Conservation (phyloP, 306 rosid species). For the Abrus precatorius region DNA sequence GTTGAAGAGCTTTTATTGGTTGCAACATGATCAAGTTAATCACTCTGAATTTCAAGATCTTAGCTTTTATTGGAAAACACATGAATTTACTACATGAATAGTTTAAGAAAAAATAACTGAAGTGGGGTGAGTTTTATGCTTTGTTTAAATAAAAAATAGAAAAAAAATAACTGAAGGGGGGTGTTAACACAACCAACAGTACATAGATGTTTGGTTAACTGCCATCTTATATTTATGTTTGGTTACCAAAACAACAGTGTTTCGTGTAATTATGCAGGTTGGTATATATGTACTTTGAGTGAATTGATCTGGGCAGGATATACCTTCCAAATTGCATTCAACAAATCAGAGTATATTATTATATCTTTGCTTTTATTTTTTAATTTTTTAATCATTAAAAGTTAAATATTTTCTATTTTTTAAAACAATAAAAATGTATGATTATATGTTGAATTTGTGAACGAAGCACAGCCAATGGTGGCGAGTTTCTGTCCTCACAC, state of each 20-base stretch:
- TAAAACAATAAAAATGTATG: neutral
- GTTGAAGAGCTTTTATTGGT: neutral
- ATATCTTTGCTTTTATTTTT: neutral
- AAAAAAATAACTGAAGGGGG: too few species aligned
- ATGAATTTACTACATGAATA: too few species aligned
- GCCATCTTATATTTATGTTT: neutral
- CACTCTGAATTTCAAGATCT: too few species aligned
- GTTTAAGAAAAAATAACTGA: too few species aligned
- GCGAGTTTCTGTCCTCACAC: slow-evolving; percentile 20
- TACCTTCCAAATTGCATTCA: slow-evolving; percentile 4
- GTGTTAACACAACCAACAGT: neutral
- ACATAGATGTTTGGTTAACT: neutral
- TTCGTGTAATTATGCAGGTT: neutral
- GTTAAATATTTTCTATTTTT: too few species aligned
- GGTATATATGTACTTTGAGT: neutral
- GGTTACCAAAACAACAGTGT: neutral
- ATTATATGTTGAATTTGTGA: neutral
- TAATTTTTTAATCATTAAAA: too few species aligned
- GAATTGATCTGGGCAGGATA: slow-evolving; percentile 1
- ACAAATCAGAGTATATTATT: slow-evolving; percentile 8
- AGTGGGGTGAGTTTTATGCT: too few species aligned
- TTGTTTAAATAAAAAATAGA: too few species aligned
- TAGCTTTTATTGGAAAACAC: too few species aligned
- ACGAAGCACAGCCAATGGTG: slow-evolving; percentile 14
- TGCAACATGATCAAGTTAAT: neutral